Base-by-base conservation (phyloP, 441 rosid species). In the Adansonia rubrostipa region DNA sequence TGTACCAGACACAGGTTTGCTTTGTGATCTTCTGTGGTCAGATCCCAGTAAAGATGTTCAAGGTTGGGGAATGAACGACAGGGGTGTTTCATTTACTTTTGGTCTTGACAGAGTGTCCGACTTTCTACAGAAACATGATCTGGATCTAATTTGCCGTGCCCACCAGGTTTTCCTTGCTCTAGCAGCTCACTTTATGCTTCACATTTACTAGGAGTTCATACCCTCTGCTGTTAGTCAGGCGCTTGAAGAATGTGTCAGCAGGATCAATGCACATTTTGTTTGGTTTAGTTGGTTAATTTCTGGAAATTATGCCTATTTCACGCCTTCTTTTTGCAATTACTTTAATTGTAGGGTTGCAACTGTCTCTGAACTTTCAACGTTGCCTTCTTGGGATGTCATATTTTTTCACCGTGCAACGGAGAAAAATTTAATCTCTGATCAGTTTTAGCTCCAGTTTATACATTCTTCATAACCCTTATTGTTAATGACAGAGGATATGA, bases 11-110 rank as follows among this genome's bases (percentile, higher is more conserved):
- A 57, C 62, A 57, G 62, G 62, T 57, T 57, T 57, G 62, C 92
- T 89, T 63, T 91, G 94, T 80, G 92, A 89, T 88, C 92, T 89
- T 85, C 89, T 91, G 14, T 91, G 94, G 94, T 91, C 94, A 15
- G 94, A 89, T 84, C 94, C 94, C 17, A 84, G 88, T 73, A 89
- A 84, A 84, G 92, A 87, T 79, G 68, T 88, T 57, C 85, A 81
- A 71, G 94, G 89, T 65, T 91, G 94, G 94, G 94, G 90, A 68
- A 80, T 88, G 92, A 91, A 89, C 83, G 94, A 91, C 77, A 84
- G 92, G 80, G 94, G 92, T 77, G 94, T 91, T 80, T 91, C 94
- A 36, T 88, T n/a, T 84, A 91, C 92, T 73, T 91, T 89, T 77
- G 93, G 92, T 69, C 83, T 89, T 22, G 92, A 89, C 80, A 89